phyloP scores from a whole-genome alignment of 2,329 filamentous ascomycete species.

The Hypoxylon sp. region DNA sequence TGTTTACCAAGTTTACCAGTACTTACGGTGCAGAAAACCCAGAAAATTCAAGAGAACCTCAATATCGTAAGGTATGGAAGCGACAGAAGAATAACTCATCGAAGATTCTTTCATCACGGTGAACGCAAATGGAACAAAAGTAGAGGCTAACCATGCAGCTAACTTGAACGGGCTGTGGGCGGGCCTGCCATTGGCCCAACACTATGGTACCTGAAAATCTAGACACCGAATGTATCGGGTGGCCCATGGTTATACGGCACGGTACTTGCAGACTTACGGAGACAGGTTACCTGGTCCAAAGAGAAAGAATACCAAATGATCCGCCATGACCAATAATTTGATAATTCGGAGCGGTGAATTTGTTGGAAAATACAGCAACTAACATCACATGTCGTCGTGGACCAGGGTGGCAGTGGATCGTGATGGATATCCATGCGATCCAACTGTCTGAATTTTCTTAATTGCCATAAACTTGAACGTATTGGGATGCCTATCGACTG shows the following conservation, averaged over 20 bases:
- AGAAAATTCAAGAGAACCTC: constrained; percentile 4
- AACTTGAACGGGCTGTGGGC: constrained; percentile 46
- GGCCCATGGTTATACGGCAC: constrained; percentile 12
- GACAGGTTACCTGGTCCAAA: constrained; percentile 32
- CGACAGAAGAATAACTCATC: constrained; percentile 34
- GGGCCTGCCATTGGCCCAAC: constrained; percentile 45
- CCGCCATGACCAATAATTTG: constrained; percentile 7
- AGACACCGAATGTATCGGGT: constrained; percentile 28
- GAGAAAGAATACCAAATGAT: background rate
- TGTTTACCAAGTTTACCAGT: constrained; percentile 23
- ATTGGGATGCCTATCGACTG: constrained; percentile 26
- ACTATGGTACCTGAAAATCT: constrained; percentile 49
- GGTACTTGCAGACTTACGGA: constrained; percentile 34
- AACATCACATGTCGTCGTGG: constrained; percentile 39
- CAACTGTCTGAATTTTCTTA: constrained; percentile 32
- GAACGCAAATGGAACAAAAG: constrained; percentile 41
- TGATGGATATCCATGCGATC: constrained; percentile 40
- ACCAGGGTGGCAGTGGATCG: constrained; percentile 40
- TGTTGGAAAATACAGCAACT: constrained; percentile 32
- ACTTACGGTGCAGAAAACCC: constrained; percentile 19
- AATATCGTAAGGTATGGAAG: constrained; percentile 19
- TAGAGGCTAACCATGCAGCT: constrained; percentile 42
- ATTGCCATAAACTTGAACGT: constrained; percentile 24
- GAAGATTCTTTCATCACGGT: constrained; percentile 44
- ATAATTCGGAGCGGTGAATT: constrained; percentile 30